Conservation (phyloP, 2,329 filamentous ascomycete genomes). For the Exophiala bonariae region DNA sequence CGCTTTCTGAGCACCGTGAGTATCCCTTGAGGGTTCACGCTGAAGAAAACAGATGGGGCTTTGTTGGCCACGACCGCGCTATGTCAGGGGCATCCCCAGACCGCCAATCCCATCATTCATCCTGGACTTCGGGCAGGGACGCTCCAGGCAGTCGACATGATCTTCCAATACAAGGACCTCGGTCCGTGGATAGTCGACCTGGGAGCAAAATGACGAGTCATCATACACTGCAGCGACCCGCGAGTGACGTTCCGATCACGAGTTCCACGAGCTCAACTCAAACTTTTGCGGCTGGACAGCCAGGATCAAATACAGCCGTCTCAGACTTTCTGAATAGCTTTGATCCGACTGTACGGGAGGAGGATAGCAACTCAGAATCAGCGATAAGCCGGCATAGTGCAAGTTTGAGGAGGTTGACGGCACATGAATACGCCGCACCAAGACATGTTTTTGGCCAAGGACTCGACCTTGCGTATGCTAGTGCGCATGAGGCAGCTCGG, state of each 20-base stretch:
- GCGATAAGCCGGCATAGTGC: not conserved
- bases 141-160: too few relatives aligned
- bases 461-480: not conserved
- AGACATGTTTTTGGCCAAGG: not conserved
- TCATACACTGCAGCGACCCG: conserved; percentile 3
- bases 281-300: not conserved
- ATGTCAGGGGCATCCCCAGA: too few relatives aligned
- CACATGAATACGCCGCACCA: not conserved
- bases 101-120: too few relatives aligned
- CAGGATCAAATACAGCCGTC: conserved; percentile 13
- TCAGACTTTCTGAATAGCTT: conserved; percentile 24
- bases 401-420: not conserved
- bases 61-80: too few relatives aligned
- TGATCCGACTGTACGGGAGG: conserved; percentile 6
- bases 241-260: too few relatives aligned
- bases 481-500: not conserved
- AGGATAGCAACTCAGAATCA: not conserved
- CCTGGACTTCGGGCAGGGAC: too few relatives aligned
- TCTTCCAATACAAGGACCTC: too few relatives aligned
- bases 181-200: not conserved
- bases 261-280: too few relatives aligned
- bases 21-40: too few relatives aligned
- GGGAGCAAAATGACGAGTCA: conserved; percentile 13
- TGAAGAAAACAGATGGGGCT: too few relatives aligned
- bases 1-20: too few relatives aligned